phyloP scores from a whole-genome alignment of 2,329 filamentous ascomycete genomes.

The Delphinella strobiligena region DNA sequence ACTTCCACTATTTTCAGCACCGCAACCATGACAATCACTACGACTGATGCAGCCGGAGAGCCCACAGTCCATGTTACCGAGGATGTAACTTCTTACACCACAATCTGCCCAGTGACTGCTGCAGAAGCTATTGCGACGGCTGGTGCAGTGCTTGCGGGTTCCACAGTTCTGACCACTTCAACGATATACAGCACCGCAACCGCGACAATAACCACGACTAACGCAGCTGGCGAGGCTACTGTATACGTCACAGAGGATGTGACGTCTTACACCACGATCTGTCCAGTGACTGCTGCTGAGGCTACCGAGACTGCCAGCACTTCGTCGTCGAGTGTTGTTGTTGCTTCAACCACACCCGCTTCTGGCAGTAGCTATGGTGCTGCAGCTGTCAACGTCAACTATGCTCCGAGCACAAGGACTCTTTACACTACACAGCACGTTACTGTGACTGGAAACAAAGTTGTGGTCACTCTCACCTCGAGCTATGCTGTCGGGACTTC shows the following conservation, averaged over 20 bases:
- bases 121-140: neutral
- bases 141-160: constrained; percentile 1
- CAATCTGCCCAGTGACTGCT: constrained; percentile 5
- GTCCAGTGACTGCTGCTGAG: constrained; percentile 1
- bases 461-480: constrained; percentile 5
- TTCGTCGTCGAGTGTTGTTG: no score
- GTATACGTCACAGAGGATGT: constrained; percentile 5
- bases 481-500: constrained; percentile 11
- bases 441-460: constrained; percentile 6
- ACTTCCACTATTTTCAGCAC: neutral
- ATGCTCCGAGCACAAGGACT: constrained; percentile 7
- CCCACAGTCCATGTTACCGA: constrained; percentile 7
- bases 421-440: constrained; percentile 9
- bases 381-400: constrained; percentile 4
- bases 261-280: constrained; percentile 3
- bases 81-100: constrained; percentile 5
- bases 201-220: constrained; percentile 1
- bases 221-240: constrained; percentile 3
- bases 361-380: neutral
- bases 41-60: neutral
- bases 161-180: constrained; percentile 1
- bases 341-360: constrained; percentile 3
- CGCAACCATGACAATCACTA: neutral
- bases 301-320: neutral
- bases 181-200: constrained; percentile 3